Conservation (phyloP, 2,329 filamentous ascomycete species). For the Catunica adiposa region DNA sequence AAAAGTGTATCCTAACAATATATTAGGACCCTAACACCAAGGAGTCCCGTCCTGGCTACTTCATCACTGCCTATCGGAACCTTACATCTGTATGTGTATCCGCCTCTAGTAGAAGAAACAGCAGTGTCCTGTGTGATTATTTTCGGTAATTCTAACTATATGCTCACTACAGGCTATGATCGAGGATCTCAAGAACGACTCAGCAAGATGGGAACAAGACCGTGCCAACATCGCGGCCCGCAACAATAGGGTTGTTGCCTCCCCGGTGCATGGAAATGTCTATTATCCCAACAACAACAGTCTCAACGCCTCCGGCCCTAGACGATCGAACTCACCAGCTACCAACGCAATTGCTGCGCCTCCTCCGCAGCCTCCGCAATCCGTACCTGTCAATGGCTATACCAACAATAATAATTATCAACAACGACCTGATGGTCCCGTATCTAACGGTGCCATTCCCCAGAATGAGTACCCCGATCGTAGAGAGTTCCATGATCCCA, state of each 20-base stretch:
- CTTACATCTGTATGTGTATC: constrained; percentile 51
- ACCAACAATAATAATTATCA: neutral
- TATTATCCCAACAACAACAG: constrained; percentile 5
- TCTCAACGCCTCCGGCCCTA: neutral
- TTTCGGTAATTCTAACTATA: constrained; percentile 14
- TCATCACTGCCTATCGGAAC: constrained; percentile 64
- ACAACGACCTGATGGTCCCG: constrained; percentile 8
- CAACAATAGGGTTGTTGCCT: constrained; percentile 7
- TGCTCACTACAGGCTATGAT: constrained; percentile 37
- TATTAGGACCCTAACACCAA: constrained; percentile 36
- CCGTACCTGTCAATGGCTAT: neutral
- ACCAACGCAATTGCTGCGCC: constrained; percentile 8
- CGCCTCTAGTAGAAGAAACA: neutral
- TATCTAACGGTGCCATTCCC: constrained; percentile 1
- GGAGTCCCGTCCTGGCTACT: constrained; percentile 54
- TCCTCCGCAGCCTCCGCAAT: constrained; percentile 5
- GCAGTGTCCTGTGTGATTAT: neutral
- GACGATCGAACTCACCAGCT: constrained; percentile 9
- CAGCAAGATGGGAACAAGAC: constrained; percentile 44
- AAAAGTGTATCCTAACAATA: constrained; percentile 6
- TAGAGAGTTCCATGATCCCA: constrained; percentile 6
- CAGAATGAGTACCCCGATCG: constrained; percentile 7
- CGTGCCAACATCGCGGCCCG: constrained; percentile 19
- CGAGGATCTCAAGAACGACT: constrained; percentile 45
- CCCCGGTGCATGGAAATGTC: constrained; percentile 6